Evolutionary conservation across 2,329 filamentous ascomycete genomes (phyloP).

Genomic region (Exophiala sideris): DNA sequence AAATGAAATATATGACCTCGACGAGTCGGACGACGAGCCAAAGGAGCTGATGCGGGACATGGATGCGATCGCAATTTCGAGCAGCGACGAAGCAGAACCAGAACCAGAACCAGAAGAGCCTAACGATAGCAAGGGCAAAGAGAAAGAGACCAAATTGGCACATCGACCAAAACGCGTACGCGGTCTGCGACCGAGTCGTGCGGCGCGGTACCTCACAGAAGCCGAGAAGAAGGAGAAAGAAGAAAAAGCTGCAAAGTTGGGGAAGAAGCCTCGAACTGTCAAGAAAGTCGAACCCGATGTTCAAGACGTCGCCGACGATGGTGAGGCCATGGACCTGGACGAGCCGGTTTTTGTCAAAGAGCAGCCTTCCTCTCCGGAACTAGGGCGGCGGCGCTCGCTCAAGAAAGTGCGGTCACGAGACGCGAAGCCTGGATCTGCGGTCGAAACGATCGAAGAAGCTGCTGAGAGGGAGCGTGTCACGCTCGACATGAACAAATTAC

Average conservation of each 20-base stretch:
- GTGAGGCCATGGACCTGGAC: conserved; percentile 30
- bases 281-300: conserved; percentile 12
- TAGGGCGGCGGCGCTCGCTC: conserved; percentile 37
- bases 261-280: neutral
- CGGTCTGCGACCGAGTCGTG: conserved; percentile 24
- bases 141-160: conserved; percentile 43
- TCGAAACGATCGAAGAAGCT: conserved; percentile 28
- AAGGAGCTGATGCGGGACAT: conserved; percentile 47
- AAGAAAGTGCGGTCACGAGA: conserved; percentile 32
- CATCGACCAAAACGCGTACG: conserved; percentile 31
- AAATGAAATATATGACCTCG: conserved; percentile 40
- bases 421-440: conserved; percentile 14
- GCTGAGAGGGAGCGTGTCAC: conserved; percentile 31
- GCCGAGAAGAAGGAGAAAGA: conserved; percentile 6
- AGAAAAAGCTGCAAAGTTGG: neutral
- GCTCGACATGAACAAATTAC: conserved; percentile 26
- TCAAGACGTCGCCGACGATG: conserved; percentile 16
- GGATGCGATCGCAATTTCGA: conserved; percentile 56
- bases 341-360: conserved; percentile 29
- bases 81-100: conserved; percentile 48
- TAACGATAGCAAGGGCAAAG: conserved; percentile 41
- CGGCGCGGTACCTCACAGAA: conserved; percentile 5
- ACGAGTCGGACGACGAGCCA: conserved; percentile 48
- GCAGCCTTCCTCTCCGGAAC: conserved; percentile 39
- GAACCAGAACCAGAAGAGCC: neutral